Conservation (phyloP, 768 basidiomycete species). For the Dacryopinax primogenitus region DNA sequence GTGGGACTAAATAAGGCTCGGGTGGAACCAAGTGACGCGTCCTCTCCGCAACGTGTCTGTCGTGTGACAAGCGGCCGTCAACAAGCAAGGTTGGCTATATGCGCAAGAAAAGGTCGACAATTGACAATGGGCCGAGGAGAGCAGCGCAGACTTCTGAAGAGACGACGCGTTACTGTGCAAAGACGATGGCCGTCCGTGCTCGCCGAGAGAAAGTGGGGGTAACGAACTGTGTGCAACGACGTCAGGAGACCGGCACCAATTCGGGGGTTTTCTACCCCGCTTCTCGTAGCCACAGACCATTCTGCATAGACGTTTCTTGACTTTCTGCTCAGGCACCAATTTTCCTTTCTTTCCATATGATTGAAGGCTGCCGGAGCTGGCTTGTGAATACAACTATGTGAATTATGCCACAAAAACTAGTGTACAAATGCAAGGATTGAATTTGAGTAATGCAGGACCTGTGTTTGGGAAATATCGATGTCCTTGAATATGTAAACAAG, state of each 20-base stretch:
- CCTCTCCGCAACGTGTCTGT: not conserved
- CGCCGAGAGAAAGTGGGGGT: not conserved
- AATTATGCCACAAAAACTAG: not conserved
- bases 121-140: not conserved
- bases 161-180: not conserved
- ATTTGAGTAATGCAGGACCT: no score
- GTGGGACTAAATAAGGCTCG: not conserved
- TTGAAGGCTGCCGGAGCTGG: no score
- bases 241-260: constrained; percentile 8
- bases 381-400: no score
- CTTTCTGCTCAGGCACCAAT: not conserved
- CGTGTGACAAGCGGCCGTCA: not conserved
- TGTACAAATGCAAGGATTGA: no score
- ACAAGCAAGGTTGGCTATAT: not conserved
- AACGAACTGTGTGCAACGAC: not conserved
- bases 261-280: constrained; percentile 6
- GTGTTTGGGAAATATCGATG: no score
- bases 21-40: not conserved
- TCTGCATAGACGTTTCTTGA: not conserved
- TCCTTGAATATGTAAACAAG: not conserved
- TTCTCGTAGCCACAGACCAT: not conserved
- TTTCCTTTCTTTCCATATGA: not conserved
- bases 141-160: not conserved
- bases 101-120: not conserved
- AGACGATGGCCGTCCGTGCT: not conserved